Base-by-base conservation (phyloP, 495 filamentous ascomycete genomes). In the Choiromyces venosus region DNA sequence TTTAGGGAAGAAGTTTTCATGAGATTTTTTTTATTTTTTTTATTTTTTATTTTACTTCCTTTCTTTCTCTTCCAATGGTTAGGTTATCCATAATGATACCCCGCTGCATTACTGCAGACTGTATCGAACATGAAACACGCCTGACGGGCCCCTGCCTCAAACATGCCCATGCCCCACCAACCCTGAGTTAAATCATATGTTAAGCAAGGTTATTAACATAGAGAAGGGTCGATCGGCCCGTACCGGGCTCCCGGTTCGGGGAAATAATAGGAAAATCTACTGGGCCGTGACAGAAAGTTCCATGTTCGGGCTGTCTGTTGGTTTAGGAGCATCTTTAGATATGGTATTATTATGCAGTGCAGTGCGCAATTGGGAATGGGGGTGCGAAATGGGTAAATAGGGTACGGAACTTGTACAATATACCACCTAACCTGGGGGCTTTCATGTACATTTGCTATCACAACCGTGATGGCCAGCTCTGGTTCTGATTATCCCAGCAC, bases 61-160 rank as follows among this genome's bases (percentile, higher is more conserved):
- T 42, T 61, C 52, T 14, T 61, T 61, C n/a, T 25, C 46, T 33
- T n/a, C 52, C 52, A 61, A 61, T 16, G 25, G 52, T 33, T 29
- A 61, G 52, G 25, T 61, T 33, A 33, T 61, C 52, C 52, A 61
- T 61, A 33, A 0, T 61, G 52, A 61, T 61, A 61, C 52, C 52
- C 52, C 52, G 52, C 52, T 18, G 52, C 25, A 61, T 61, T 14
- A 14, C 25, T 14, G n/a, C 52, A 61, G 25, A 29, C 52, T 33
- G 52, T 33, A 61, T 61, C 52, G 52, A 61, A 61, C n/a, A 61
- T 61, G 52, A 61, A 61, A 61, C 52, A 61, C 52, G 52, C 52
- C 52, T 33, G 52, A 33, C 25, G 52, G 52, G 52, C 10, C 52
- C 52, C 52, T 61, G 25, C 52, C 52, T 61, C 52, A 61, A 61